Percentiles rank a stretch among this genome's conserved stretches.
Evolutionary conservation across 2,329 filamentous ascomycete species (phyloP).

Genomic region (Sarocladium kiliense): DNA sequence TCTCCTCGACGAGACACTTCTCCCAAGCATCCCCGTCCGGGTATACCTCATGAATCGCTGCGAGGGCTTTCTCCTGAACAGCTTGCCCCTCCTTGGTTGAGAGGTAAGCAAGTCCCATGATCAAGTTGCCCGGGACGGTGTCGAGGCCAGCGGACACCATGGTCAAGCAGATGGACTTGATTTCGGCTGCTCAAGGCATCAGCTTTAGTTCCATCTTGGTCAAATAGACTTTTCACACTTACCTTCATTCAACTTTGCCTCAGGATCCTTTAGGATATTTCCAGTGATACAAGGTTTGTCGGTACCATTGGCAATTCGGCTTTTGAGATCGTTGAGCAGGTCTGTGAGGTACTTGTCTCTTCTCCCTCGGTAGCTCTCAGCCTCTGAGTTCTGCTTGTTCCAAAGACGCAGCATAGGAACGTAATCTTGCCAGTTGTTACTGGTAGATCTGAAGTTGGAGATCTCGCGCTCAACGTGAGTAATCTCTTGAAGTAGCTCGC

Average conservation of each 20-base stretch:
- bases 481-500: conserved; percentile 66
- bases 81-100: conserved; percentile 61
- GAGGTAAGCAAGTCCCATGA: conserved; percentile 75
- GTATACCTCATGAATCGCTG: conserved; percentile 66
- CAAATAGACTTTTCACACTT: conserved; percentile 6
- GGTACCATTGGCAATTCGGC: conserved; percentile 31
- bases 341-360: conserved; percentile 64
- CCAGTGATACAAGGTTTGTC: conserved; percentile 37
- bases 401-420: conserved; percentile 67
- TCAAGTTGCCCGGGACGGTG: conserved; percentile 73
- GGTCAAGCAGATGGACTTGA: conserved; percentile 75
- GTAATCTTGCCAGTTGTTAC: conserved; percentile 82
- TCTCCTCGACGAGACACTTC: conserved; percentile 66
- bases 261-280: conserved; percentile 50
- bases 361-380: conserved; percentile 60
- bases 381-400: conserved; percentile 56
- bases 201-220: too few relatives aligned
- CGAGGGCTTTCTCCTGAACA: conserved; percentile 64
- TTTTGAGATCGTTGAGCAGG: conserved; percentile 53
- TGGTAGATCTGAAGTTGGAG: conserved; percentile 71
- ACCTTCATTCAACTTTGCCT: conserved; percentile 35
- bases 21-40: conserved; percentile 73
- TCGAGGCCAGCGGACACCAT: conserved; percentile 80
- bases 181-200: conserved; percentile 48
- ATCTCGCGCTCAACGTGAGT: conserved; percentile 70